Evolutionary conservation across 2,329 filamentous ascomycete genomes (phyloP), one percentile per base, ranked within the genome.

Genomic region (Fusarium fujikuroi): DNA sequence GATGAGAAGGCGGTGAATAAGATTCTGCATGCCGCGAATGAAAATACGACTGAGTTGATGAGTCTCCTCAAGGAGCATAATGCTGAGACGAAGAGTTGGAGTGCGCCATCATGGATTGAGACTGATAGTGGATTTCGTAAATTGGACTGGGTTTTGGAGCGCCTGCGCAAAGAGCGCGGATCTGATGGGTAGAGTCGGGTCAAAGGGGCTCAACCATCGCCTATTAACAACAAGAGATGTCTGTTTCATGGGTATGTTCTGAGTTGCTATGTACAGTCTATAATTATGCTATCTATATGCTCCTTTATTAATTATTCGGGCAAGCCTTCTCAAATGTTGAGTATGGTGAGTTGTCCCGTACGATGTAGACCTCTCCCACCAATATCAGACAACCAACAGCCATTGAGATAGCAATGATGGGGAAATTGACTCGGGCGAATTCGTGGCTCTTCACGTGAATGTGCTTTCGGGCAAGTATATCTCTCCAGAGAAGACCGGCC

Each of bases 331-430:
- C 61, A 2, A 43, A 19, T 28, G 67, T 43, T 3, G 54, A 37
- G 23, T 76, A 75, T 0, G 75, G 70, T 12, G 58, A 71, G 34
- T 54, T 62, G 36, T 75, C 69, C 15, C 75, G 66, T 25, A 75
- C 69, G 43, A 93, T 86, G 70, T 92, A 93, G 1, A 93, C 84
- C 80, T 93, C 86, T 0, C 88, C 91, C 12, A 92, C 83, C 15
- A 93, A 81, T 2, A 92, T 88, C 0, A 85, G 81, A 70, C 88
- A 90, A 0, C 90, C 91, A 1, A 92, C 87, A 2, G 85, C 85
- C 91, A 93, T 93, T 4, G 91, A 81, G 25, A 92, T 88, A 2
- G 89, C 87, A 72, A 93, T 93, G 49, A 94, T 93, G 0, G 91
- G 91, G 19, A 93, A 78, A 77, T 94, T 94, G 8, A 91, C 87